Base-by-base conservation (phyloP, 345 rosid species). In the Hevea brasiliensis region DNA sequence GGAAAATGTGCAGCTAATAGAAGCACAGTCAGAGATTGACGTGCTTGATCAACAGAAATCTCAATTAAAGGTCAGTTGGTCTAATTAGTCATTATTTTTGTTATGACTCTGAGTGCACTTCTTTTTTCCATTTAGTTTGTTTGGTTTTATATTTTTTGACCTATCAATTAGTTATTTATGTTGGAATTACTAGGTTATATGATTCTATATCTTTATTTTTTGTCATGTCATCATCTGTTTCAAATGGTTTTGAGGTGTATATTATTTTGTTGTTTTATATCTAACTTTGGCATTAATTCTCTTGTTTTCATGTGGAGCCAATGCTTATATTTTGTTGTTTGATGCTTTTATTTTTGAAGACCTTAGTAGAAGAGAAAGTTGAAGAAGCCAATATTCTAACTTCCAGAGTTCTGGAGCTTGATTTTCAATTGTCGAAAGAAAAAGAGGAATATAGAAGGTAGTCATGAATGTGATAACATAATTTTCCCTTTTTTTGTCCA, bases 381-480 rank as follows among this genome's bases (percentile, higher is more conserved):
- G 92, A 90, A 69, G 94, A 90, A 84, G 93, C 77, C 54, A 89
- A 86, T 63, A 80, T 79, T 77, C 96, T 96, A 70, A 73, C 85
- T 65, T 90, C 90, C 69, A 89, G 83, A 82, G 83, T 91, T 76
- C 73, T 76, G 78, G 96, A 89, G 81, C 92, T 91, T 76, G 89
- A 87, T 79, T 77, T 84, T 78, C 91, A 91, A 74, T 81, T 95
- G 64, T 81, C 84, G 66, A 82, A 77, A 67, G 98, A 92, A 85
- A 90, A 81, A 86, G 93, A 91, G 57, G 93, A 90, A 45, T 88
- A 84, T 73, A 85, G 80, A 79, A 90, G 96, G 99, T 92, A 75
- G 76, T 74, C 60, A 44, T 51, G 23, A 67, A 61, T 53, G 14
- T 44, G 18, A 51, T 61, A 20, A 24, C 27, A 53, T 48, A 32